Base-by-base conservation (phyloP, 2,329 filamentous ascomycete genomes). In the Teratosphaeria epicoccoides region DNA sequence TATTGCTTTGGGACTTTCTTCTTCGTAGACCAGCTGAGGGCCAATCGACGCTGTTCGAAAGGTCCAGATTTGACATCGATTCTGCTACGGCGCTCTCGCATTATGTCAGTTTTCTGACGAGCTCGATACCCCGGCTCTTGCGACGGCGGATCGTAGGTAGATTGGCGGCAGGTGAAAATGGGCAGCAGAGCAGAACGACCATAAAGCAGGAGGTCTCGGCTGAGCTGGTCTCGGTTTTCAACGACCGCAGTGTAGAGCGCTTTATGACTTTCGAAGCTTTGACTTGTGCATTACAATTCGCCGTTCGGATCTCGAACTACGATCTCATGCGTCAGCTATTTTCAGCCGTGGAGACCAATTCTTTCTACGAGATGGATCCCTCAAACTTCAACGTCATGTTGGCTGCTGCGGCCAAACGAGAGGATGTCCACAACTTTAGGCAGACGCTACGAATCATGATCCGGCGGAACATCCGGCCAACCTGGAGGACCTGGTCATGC, bases 351-450 rank as follows among this genome's bases (percentile, higher is more conserved):
- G 55, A 59, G 3, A 44, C 57, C 7, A 33, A 57, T 20, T 14
- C 11, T 7, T 52, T 52, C 5, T 55, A 55, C 29, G 26, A 24
- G n/a, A 44, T 64, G 6, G 50, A 33, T 22, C 40, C 53, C 5
- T 33, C 40, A 3, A 55, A 59, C 23, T 67, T 57, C 51, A 55
- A 63, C 46, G 47, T 54, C 14, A 45, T 62, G 4, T 52, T 68
- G n/a, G 47, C 47, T 10, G 53, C 49, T 3, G 57, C 63, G 4
- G 58, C 61, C 9, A 49, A 54, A 37, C 43, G 37, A 1, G 55
- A 57, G 3, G 61, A 66, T 40, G 29, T 63, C 7, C 57, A 60
- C 24, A 63, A 61, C 43, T 67, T 65, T 47, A 53, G 57, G 17
- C 60, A 59, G 25, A 14, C 57, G 6, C 48, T 64, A 10, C 52